Evolutionary conservation across 2,329 filamentous ascomycete species (phyloP).

Genomic region (Malbranchea cinnamomea): DNA sequence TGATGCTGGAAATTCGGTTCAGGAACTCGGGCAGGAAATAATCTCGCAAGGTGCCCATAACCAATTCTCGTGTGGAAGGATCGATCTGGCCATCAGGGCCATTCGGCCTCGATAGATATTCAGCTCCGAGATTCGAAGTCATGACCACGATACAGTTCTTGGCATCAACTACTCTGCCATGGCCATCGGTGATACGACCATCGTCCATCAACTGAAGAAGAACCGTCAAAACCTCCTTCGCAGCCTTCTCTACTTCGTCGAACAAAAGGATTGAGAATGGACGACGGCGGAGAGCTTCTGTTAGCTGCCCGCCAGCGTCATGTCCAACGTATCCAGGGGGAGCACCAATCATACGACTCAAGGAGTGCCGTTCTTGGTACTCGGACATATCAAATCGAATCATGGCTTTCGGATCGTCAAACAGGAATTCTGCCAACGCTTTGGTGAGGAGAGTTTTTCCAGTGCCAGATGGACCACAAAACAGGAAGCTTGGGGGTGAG

Average conservation of each 20-base stretch:
- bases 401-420: slow-evolving; percentile 95
- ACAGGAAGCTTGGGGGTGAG: slow-evolving; percentile 92
- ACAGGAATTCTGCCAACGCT: slow-evolving; percentile 91
- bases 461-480: slow-evolving; percentile 95
- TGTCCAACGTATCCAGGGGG: slow-evolving; percentile 95
- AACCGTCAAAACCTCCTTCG: slow-evolving; percentile 92
- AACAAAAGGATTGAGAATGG: slow-evolving; percentile 97
- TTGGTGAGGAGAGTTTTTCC: slow-evolving; percentile 97
- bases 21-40: slow-evolving; percentile 98
- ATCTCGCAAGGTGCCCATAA: slow-evolving; percentile 79
- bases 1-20: slow-evolving; percentile 88
- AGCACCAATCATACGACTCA: slow-evolving; percentile 95
- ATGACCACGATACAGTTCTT: slow-evolving; percentile 99
- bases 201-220: slow-evolving; percentile 99
- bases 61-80: slow-evolving; percentile 66
- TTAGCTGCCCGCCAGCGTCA: slow-evolving; percentile 88
- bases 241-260: slow-evolving; percentile 96
- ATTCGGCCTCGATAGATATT: slow-evolving; percentile 71
- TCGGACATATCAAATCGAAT: slow-evolving; percentile 99
- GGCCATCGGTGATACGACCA: slow-evolving; percentile 93
- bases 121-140: slow-evolving; percentile 94
- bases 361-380: slow-evolving; percentile 90
- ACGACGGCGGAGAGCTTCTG: slow-evolving; percentile 80
- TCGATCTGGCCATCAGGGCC: slow-evolving; percentile 75
- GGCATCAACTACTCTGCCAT: slow-evolving; percentile 86